Conservation (phyloP, 163 green algal species). For the Scenedesmus sp. region DNA sequence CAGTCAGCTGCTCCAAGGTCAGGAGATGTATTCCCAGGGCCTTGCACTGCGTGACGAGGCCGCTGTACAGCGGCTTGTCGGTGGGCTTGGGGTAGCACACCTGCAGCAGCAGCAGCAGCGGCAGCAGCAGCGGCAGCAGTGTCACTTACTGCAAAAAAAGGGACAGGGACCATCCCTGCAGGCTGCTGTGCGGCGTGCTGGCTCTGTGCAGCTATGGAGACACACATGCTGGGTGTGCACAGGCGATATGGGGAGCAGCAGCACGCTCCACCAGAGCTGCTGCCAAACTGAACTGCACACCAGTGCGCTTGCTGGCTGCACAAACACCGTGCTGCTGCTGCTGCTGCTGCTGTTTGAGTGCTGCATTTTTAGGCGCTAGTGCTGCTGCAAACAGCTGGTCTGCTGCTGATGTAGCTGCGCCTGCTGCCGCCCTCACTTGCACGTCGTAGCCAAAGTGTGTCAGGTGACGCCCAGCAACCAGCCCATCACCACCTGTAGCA, state of each 20-base stretch:
- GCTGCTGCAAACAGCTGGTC: not conserved
- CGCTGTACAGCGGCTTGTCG: constrained; percentile 86
- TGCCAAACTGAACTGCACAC: not conserved
- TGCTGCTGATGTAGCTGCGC: not conserved
- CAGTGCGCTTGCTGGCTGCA: not conserved
- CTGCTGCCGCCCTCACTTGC: constrained; percentile 47
- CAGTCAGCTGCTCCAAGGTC: constrained; percentile 64
- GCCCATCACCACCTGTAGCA: constrained; percentile 86
- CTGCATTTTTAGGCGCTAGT: no score
- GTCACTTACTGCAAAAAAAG: not conserved
- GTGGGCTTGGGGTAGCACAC: constrained; percentile 96
- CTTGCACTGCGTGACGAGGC: constrained; percentile 78
- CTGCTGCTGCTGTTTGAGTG: not conserved
- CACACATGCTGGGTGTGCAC: no score
- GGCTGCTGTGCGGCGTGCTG: no score
- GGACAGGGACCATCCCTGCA: not conserved
- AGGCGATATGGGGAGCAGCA: no score
- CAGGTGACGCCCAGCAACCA: constrained; percentile 94
- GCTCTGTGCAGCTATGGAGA: no score
- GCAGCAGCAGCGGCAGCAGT: no score
- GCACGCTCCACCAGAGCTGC: not conserved
- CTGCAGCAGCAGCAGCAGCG: constrained; percentile 16
- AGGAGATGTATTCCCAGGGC: constrained; percentile 82
- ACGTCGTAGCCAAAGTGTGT: constrained; percentile 91
- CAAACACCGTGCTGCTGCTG: no score